Conservation (phyloP, 2,329 filamentous ascomycete genomes). For the Neonectria hederae region DNA sequence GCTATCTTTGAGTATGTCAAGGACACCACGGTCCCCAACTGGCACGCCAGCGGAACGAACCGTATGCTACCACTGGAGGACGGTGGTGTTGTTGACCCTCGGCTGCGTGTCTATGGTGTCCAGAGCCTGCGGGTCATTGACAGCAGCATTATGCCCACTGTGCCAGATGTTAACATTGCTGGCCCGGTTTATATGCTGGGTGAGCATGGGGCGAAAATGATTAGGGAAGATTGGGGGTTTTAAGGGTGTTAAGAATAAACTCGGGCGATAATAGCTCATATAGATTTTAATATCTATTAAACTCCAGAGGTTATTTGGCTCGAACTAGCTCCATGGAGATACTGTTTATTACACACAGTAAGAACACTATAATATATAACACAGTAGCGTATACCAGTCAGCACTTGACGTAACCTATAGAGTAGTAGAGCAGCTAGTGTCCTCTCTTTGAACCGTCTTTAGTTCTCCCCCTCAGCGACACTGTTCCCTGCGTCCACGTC, state of each 20-base stretch:
- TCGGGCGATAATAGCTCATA: too few species aligned
- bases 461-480: conserved; percentile 29
- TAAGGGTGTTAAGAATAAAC: too few species aligned
- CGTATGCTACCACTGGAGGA: neutral
- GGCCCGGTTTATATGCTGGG: conserved; percentile 9
- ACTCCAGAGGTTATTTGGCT: too few species aligned
- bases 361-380: too few species aligned
- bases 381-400: too few species aligned
- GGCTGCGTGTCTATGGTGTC: conserved; percentile 6
- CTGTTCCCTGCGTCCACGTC: conserved; percentile 31
- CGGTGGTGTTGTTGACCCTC: conserved; percentile 1
- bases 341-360: too few species aligned
- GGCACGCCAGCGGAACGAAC: neutral
- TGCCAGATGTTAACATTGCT: conserved; percentile 10
- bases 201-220: conserved; percentile 7
- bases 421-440: too few species aligned
- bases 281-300: too few species aligned
- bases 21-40: neutral
- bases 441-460: too few species aligned
- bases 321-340: too few species aligned
- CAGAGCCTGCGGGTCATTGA: conserved; percentile 3
- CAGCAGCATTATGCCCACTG: conserved; percentile 3
- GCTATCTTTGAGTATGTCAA: conserved; percentile 40
- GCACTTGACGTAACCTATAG: too few species aligned
- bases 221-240: conserved; percentile 8